Percentiles rank a stretch among this genome's conserved stretches.
These are phyloP conservation scores for Pugionium cornutum DNA, from an alignment of 345 rosid species.

Conservation along the genomic window DNA sequence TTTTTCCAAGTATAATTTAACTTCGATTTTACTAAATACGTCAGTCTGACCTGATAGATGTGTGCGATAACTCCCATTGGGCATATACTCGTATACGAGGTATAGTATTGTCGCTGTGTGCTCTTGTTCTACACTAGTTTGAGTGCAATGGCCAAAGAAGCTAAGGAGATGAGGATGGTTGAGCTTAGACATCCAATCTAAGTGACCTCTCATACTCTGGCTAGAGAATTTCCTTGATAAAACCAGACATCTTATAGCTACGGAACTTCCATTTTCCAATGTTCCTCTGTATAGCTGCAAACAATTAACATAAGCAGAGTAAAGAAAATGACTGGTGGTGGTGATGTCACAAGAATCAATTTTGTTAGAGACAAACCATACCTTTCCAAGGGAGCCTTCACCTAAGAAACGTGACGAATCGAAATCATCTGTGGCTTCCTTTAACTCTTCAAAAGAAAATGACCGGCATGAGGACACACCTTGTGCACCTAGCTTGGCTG, in stretches of 20 bases:
- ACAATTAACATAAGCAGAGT: slow-evolving; percentile 16
- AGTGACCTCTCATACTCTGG: slow-evolving; percentile 66
- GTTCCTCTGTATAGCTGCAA: slow-evolving; percentile 86
- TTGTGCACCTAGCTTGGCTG: slow-evolving; percentile 67
- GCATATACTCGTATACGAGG: slow-evolving; percentile 75
- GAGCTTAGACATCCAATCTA: slow-evolving; percentile 82
- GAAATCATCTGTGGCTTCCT: slow-evolving; percentile 78
- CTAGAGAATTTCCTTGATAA: slow-evolving; percentile 64
- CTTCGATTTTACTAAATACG: too few relatives aligned
- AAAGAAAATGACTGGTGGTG: slow-evolving; percentile 1
- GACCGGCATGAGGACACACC: slow-evolving; percentile 53
- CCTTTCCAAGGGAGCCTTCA: slow-evolving; percentile 90
- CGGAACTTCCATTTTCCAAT: slow-evolving; percentile 69
- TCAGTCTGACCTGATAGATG: slow-evolving; percentile 71
- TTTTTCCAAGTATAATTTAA: background rate
- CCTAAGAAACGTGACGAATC: slow-evolving; percentile 64
- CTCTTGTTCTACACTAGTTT: slow-evolving; percentile 51
- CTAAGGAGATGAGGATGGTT: slow-evolving; percentile 89
- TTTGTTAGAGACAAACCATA: slow-evolving; percentile 29
- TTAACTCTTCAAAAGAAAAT: slow-evolving; percentile 75
- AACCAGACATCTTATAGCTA: slow-evolving; percentile 64
- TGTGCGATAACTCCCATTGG: slow-evolving; percentile 63
- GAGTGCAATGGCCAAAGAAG: slow-evolving; percentile 83
- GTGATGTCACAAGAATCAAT: slow-evolving; percentile 20
- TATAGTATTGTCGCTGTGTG: slow-evolving; percentile 51